phyloP scores from a whole-genome alignment of 345 rosid species.

The Populus pruinosa region DNA sequence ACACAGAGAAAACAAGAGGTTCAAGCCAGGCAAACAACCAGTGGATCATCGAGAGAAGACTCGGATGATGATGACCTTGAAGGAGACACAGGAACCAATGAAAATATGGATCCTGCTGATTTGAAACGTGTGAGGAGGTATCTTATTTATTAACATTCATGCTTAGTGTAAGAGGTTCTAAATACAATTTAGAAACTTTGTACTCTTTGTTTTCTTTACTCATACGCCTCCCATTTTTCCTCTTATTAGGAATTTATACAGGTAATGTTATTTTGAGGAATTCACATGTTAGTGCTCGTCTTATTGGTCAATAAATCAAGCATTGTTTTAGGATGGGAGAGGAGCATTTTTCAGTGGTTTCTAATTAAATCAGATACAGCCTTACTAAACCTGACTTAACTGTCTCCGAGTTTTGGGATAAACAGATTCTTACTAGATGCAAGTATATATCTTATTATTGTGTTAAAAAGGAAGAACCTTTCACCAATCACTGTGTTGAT shows the following conservation, averaged over 20 bases:
- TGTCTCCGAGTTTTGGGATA: slow-evolving; percentile 2
- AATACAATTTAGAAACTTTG: background rate
- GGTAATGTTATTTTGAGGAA: background rate
- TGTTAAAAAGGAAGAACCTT: background rate
- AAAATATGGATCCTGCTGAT: slow-evolving; percentile 51
- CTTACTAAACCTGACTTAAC: background rate
- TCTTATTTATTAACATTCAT: background rate
- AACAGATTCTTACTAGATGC: background rate
- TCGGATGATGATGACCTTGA: slow-evolving; percentile 91
- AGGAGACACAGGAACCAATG: slow-evolving; percentile 75
- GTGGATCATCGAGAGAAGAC: slow-evolving; percentile 93
- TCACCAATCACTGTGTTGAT: slow-evolving; percentile 3
- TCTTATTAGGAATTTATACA: background rate
- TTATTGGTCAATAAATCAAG: background rate
- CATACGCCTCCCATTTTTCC: background rate
- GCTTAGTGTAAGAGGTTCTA: background rate
- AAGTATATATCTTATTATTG: slow-evolving; percentile 3
- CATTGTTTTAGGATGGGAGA: slow-evolving; percentile 2
- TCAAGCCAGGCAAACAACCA: slow-evolving; percentile 63
- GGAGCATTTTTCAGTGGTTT: background rate
- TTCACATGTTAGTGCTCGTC: background rate
- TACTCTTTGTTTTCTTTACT: background rate
- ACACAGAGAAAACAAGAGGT: slow-evolving; percentile 35
- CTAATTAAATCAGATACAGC: background rate
- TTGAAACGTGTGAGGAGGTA: slow-evolving; percentile 78